A percentile compares a stretch with the other conserved stretches of the same genome.
phyloP scores from a whole-genome alignment of 2,329 filamentous ascomycete species.

The Aspergillus eucalypticola region DNA sequence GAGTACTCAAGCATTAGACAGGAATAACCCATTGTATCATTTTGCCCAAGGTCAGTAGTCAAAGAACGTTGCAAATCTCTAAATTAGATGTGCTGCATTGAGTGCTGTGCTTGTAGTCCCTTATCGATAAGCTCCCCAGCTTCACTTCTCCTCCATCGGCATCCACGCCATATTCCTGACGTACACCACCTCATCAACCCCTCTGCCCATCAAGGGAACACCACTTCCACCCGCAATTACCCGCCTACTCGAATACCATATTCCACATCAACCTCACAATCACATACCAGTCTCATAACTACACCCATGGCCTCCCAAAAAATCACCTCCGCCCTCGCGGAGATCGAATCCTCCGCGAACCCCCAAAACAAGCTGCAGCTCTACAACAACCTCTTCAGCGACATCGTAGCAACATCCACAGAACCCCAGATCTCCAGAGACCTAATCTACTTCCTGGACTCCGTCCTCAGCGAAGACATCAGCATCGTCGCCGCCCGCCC shows the following conservation, averaged over 20 bases:
- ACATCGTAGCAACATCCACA: conserved; percentile 52
- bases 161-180: neutral
- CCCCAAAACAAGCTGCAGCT: conserved; percentile 54
- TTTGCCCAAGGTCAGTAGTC: no score
- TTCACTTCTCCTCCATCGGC: conserved; percentile 4
- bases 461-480: conserved; percentile 68
- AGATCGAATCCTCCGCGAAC: conserved; percentile 51
- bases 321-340: conserved; percentile 50
- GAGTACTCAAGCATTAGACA: no score
- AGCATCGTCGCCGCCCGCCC: conserved; percentile 75
- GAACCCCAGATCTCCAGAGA: conserved; percentile 57
- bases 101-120: neutral
- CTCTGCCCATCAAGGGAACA: neutral
- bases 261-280: neutral
- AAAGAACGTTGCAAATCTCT: no score
- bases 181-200: conserved; percentile 4
- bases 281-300: neutral
- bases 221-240: neutral
- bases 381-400: conserved; percentile 60
- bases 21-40: no score
- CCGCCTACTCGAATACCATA: neutral
- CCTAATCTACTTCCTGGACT: conserved; percentile 67
- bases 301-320: conserved; percentile 52
- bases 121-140: conserved; percentile 30
- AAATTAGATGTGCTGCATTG: no score